These are phyloP conservation scores for Deinandra increscens DNA, from an alignment of 129 eudicot species.

Conservation along the genomic window DNA sequence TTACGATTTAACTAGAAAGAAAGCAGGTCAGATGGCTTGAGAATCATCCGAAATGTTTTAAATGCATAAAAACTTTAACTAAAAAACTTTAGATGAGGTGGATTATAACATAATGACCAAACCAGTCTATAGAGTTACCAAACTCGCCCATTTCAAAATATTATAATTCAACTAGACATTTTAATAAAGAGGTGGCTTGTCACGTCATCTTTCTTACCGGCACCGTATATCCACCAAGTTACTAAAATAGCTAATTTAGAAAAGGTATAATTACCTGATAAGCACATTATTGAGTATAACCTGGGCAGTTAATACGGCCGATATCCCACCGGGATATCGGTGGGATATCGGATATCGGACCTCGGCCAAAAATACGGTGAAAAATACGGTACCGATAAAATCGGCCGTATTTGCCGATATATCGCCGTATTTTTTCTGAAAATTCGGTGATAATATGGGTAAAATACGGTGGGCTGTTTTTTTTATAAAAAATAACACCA, in stretches of 20 bases:
- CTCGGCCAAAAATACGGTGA: too few species aligned
- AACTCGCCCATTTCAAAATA: not conserved
- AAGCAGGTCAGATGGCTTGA: not conserved
- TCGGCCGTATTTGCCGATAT: too few species aligned
- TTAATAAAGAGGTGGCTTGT: not conserved
- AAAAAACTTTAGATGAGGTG: not conserved
- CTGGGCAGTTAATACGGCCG: too few species aligned
- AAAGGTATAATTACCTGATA: not conserved
- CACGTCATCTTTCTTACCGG: not conserved
- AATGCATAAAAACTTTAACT: not conserved
- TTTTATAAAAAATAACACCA: too few species aligned
- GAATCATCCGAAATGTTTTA: not conserved
- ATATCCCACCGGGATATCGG: too few species aligned
- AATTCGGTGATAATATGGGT: too few species aligned
- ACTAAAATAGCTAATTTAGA: not conserved
- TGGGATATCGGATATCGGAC: too few species aligned
- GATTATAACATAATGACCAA: not conserved
- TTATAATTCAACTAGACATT: too few species aligned
- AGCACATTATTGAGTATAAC: not conserved
- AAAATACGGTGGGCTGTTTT: too few species aligned
- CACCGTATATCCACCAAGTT: not conserved
- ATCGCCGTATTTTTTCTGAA: too few species aligned
- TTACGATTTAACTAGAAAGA: not conserved
- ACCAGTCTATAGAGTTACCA: not conserved
- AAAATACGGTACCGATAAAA: too few species aligned